Percentiles rank a stretch among this genome's conserved stretches.
phyloP scores from a whole-genome alignment of 176 grass and related monocot species.

The Aegilops umbellulata region DNA sequence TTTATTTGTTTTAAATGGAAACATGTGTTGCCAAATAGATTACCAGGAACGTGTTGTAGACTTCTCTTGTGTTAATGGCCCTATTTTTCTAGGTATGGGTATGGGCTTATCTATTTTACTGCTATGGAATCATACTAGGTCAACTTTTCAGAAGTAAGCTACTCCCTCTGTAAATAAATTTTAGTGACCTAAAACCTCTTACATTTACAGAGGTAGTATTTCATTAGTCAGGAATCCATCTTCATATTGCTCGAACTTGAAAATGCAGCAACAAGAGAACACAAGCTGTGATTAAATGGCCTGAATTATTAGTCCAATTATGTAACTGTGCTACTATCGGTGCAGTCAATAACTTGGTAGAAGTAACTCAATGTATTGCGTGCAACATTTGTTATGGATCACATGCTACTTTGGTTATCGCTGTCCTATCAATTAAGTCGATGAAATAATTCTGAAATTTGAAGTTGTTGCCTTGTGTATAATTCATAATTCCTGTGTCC shows the following conservation, averaged over 20 bases:
- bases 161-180: no score
- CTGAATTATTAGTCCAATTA: background rate
- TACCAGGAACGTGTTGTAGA: background rate
- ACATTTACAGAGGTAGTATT: background rate
- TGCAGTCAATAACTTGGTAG: background rate
- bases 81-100: background rate
- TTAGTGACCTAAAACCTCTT: no score
- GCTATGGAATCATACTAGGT: background rate
- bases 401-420: background rate
- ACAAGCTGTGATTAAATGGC: background rate
- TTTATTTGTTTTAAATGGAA: background rate
- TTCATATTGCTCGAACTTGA: slow-evolving; percentile 4
- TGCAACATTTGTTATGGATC: background rate
- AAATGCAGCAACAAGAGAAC: background rate
- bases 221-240: background rate
- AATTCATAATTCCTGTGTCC: background rate
- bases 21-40: background rate
- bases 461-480: background rate
- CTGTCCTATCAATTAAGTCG: background rate
- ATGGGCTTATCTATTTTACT: background rate
- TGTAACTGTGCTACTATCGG: background rate
- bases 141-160: background rate
- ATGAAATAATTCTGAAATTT: background rate
- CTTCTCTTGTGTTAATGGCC: background rate
- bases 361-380: background rate